Evolutionary conservation across 306 rosid genomes (phyloP).

Genomic region (Chamaecrista fasciculata): DNA sequence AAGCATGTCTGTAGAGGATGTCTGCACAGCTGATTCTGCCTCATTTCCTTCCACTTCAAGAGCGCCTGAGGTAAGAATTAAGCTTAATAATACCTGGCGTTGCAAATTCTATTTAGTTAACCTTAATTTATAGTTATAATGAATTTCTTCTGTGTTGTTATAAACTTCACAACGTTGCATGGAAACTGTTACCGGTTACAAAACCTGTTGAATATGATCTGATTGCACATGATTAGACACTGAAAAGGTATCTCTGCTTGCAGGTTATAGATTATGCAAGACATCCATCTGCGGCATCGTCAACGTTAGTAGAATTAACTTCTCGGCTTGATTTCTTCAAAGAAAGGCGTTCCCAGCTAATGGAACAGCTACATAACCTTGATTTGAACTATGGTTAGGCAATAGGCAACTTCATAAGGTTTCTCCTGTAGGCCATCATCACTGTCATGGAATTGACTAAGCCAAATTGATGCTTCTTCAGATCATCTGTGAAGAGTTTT

Average conservation of each 20-base stretch:
- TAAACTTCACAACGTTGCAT: background rate
- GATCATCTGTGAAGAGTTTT: conserved; percentile 42
- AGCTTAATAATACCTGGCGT: background rate
- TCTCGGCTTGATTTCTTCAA: conserved; percentile 99
- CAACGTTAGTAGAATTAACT: conserved; percentile 86
- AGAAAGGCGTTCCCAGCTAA: conserved; percentile 95
- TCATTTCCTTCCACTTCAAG: conserved; percentile 78
- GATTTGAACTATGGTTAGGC: conserved; percentile 85
- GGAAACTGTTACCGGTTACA: background rate
- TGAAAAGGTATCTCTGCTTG: conserved; percentile 26
- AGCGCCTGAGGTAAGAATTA: conserved; percentile 69
- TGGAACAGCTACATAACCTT: conserved; percentile 99
- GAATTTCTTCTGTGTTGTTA: background rate
- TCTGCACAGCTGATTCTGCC: conserved; percentile 68
- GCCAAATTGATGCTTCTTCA: conserved; percentile 41
- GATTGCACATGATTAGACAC: conserved; percentile 13
- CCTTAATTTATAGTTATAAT: background rate
- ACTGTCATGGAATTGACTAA: conserved; percentile 74
- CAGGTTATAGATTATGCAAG: conserved; percentile 71
- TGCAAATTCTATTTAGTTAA: background rate
- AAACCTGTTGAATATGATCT: background rate
- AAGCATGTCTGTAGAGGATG: conserved; percentile 76
- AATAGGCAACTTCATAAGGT: conserved; percentile 67
- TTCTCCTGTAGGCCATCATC: conserved; percentile 72
- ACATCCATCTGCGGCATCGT: conserved; percentile 80